Conservation (phyloP, 495 filamentous ascomycete genomes). For the Mytilinidion resinicola region DNA sequence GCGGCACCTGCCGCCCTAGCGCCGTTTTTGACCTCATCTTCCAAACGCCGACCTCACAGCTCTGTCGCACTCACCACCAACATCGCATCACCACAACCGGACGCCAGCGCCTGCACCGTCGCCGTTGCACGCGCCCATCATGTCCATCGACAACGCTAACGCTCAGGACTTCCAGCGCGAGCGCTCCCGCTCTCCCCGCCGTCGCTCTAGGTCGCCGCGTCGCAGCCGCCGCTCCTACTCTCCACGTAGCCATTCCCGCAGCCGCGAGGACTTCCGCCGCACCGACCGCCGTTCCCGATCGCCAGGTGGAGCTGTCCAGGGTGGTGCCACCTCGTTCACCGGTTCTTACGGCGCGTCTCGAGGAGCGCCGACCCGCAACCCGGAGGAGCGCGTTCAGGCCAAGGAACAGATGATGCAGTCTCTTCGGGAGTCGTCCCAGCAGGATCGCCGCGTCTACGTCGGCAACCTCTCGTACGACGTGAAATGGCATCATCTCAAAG, state of each 20-base stretch:
- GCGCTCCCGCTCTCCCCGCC: constrained; percentile 87
- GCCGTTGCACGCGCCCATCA: constrained; percentile 2
- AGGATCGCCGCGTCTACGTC: constrained; percentile 98
- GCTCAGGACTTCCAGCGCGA: constrained; percentile 60
- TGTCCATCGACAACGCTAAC: constrained; percentile 24
- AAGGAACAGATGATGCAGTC: constrained; percentile 95
- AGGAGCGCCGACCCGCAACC: constrained; percentile 61
- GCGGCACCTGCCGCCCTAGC: neutral
- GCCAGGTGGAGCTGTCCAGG: constrained; percentile 60
- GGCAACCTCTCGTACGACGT: constrained; percentile 99
- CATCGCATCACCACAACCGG: neutral
- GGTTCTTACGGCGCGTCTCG: constrained; percentile 52
- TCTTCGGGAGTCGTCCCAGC: constrained; percentile 88
- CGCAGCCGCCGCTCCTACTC: constrained; percentile 82
- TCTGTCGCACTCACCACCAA: neutral
- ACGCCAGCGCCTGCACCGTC: neutral
- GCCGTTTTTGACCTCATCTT: neutral
- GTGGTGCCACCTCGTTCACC: constrained; percentile 57
- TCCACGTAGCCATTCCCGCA: constrained; percentile 85
- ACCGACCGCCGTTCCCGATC: constrained; percentile 74
- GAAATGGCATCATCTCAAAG: constrained; percentile 99
- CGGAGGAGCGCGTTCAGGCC: constrained; percentile 75
- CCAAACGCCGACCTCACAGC: neutral
- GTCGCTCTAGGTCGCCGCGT: constrained; percentile 73
- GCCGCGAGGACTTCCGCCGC: constrained; percentile 81